Base-by-base conservation (phyloP, 139 green algal genomes). In the Volvox africanus region DNA sequence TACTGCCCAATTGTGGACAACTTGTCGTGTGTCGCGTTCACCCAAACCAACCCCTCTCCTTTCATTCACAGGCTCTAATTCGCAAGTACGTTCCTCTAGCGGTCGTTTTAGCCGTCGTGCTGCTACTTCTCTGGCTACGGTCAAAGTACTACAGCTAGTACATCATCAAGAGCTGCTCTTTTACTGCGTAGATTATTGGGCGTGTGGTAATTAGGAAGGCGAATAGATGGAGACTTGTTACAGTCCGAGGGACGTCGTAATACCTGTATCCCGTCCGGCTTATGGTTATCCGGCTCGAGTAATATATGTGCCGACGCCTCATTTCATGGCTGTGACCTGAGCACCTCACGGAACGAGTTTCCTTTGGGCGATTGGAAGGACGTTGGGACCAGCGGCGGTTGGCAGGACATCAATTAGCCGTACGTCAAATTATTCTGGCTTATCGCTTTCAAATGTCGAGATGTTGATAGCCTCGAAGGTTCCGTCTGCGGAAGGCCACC, bases 31-130 rank as follows among this genome's bases (percentile, higher is more conserved):
- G 65, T 2, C 65, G 2, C 24, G 65, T 28, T 11, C 65, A 73
- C 65, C 65, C 11, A 73, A 73, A 24, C 65, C 65, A 30, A 24
- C 65, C 5, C 6, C 21, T 73, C 11, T 30, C 65, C 65, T 2
- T 73, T 5, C 24, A 14, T 84, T 1, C 1, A 80, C 97, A 99
- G 97, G 98, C 98, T 5, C 89, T 99, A 2, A 95, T 99, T 22
- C 94, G 96, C 19, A 99, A 99, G 90, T 99, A 99, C 90, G 93
- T 98, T 68, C 98, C 98, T 0, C 80, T 99, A 11, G 95, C 91
- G 16, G 94, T 99, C 11, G 93, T 99, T 9, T 71, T 91, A 14
- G 89, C 89, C 1, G 91, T 99, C 1, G 91, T 98, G n/a, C 44
- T 98, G 75, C 76, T 98, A 20, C 85, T 98, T 2, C 86, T 99